A percentile compares a stretch with the other conserved stretches of the same genome.
phyloP scores from a whole-genome alignment of 2,329 filamentous ascomycete species.

The Botrytis deweyae region DNA sequence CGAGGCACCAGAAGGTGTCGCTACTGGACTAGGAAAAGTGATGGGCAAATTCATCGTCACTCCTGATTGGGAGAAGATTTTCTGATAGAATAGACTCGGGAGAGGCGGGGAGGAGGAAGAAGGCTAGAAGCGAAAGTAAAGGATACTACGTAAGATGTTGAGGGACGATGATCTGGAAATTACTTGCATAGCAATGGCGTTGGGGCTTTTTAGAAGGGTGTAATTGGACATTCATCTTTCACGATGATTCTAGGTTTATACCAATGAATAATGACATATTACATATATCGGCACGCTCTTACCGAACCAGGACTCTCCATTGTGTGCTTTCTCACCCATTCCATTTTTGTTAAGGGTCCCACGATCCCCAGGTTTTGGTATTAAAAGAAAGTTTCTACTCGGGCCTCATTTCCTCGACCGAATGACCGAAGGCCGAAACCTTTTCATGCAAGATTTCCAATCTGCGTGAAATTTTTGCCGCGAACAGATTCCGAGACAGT shows the following conservation, averaged over 20 bases:
- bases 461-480: neutral
- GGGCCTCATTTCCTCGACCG: neutral
- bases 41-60: constrained; percentile 61
- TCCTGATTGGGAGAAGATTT: constrained; percentile 55
- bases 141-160: neutral
- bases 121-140: neutral
- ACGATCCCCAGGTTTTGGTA: neutral
- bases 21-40: constrained; percentile 62
- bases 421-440: neutral
- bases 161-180: neutral
- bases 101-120: no score
- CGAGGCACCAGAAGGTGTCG: constrained; percentile 46
- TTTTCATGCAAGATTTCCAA: neutral
- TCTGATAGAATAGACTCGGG: constrained; percentile 37
- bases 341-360: neutral
- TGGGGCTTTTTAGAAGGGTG: constrained; percentile 2
- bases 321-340: neutral
- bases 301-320: neutral
- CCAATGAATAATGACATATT: neutral
- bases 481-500: neutral
- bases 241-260: constrained; percentile 12
- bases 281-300: neutral
- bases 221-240: constrained; percentile 10
- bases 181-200: constrained; percentile 22
- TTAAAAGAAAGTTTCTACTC: neutral